Evolutionary conservation across 2,329 filamentous ascomycete genomes (phyloP).

Genomic region (Exophiala alcalophila): DNA sequence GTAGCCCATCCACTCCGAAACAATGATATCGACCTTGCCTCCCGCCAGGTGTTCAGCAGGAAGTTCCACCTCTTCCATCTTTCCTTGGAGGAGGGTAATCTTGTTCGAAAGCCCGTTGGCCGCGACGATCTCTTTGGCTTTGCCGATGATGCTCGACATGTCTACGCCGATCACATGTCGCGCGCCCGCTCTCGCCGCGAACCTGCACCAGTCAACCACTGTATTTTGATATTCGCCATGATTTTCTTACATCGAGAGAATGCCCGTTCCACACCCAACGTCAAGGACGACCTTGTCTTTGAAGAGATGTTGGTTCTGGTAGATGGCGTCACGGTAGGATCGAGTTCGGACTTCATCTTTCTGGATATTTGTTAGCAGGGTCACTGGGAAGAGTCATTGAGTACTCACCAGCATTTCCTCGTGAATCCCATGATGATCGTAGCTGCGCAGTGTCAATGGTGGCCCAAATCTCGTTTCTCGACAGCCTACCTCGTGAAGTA

Average conservation of each 20-base stretch:
- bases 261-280: constrained; percentile 94
- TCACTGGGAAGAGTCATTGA: constrained; percentile 9
- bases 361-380: constrained; percentile 30
- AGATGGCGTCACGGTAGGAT: constrained; percentile 95
- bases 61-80: constrained; percentile 97
- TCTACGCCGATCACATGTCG: constrained; percentile 99
- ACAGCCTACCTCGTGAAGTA: constrained; percentile 89
- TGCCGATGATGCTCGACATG: constrained; percentile 99
- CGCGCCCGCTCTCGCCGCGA: constrained; percentile 90
- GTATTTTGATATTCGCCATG: constrained; percentile 1
- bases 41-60: constrained; percentile 63
- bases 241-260: constrained; percentile 82
- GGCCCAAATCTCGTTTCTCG: constrained; percentile 2
- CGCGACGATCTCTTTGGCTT: constrained; percentile 91
- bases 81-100: constrained; percentile 96
- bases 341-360: constrained; percentile 88
- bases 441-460: constrained; percentile 55
- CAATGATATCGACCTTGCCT: constrained; percentile 92
- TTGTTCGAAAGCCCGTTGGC: constrained; percentile 89
- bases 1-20: constrained; percentile 99
- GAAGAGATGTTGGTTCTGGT: constrained; percentile 93
- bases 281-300: constrained; percentile 93
- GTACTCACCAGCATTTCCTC: constrained; percentile 36
- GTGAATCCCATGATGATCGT: constrained; percentile 86
- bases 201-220: constrained; percentile 57